Percentiles rank a stretch among this genome's conserved stretches.
phyloP scores from a whole-genome alignment of 2,329 filamentous ascomycete genomes.

The Geosmithia putterillii region DNA sequence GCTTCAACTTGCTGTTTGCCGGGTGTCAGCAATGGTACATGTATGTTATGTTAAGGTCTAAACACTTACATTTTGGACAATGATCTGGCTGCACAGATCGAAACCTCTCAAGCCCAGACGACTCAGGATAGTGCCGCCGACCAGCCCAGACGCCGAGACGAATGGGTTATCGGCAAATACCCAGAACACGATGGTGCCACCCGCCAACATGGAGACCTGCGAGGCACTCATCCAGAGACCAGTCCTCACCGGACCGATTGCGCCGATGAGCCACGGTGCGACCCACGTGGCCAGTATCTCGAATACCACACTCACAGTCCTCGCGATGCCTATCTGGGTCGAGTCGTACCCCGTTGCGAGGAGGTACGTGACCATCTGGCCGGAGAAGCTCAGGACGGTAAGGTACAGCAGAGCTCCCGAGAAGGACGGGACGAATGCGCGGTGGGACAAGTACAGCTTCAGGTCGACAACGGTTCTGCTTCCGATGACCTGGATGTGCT shows the following conservation, averaged over 20 bases:
- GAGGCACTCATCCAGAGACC: conserved; percentile 62
- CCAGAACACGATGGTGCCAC: conserved; percentile 30
- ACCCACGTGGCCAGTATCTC: conserved; percentile 51
- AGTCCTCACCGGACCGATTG: conserved; percentile 45
- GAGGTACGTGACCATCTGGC: conserved; percentile 55
- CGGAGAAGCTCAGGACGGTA: conserved; percentile 45
- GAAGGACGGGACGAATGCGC: conserved; percentile 48
- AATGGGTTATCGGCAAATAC: conserved; percentile 11
- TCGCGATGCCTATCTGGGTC: conserved; percentile 36
- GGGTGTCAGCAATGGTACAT: too few species aligned
- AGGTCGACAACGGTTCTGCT: background rate
- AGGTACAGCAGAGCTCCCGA: conserved; percentile 48
- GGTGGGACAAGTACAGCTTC: conserved; percentile 36
- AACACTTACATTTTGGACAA: conserved; percentile 45
- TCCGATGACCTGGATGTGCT: background rate
- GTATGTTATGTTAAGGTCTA: background rate
- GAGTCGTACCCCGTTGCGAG: conserved; percentile 39
- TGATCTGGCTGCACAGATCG: conserved; percentile 45
- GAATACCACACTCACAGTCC: conserved; percentile 37
- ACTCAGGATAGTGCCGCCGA: conserved; percentile 38
- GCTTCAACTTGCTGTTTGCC: conserved; percentile 35
- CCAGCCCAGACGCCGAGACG: conserved; percentile 32
- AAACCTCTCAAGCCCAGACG: conserved; percentile 50
- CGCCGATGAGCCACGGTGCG: conserved; percentile 40
- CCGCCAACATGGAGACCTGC: conserved; percentile 44